A percentile compares a stretch with the other conserved stretches of the same genome.
Evolutionary conservation across 2,329 filamentous ascomycete genomes (phyloP).

Genomic region (Juglanconis oblonga): DNA sequence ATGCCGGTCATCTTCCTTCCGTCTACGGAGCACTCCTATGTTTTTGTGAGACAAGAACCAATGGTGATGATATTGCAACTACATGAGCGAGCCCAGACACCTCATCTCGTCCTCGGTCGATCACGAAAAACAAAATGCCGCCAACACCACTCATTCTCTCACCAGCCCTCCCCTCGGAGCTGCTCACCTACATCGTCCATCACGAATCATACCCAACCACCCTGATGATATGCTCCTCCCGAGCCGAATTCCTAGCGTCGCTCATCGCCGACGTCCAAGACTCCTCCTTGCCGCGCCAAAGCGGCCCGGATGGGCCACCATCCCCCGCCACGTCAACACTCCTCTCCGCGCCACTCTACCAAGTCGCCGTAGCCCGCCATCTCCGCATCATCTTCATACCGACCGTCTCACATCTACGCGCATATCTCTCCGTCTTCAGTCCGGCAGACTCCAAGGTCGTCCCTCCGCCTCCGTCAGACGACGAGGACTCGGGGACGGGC

Average conservation of each 20-base stretch:
- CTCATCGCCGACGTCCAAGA: constrained; percentile 47
- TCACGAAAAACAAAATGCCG: constrained; percentile 1
- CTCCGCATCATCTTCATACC: constrained; percentile 71
- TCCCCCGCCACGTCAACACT: constrained; percentile 30
- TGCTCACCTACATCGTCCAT: constrained; percentile 64
- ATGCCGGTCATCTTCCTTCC: too few species aligned
- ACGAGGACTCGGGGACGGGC: neutral
- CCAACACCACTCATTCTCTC: constrained; percentile 43
- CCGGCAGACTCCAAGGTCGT: constrained; percentile 34
- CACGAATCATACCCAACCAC: constrained; percentile 57
- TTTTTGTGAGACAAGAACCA: neutral
- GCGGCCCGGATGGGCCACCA: neutral
- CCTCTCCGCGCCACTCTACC: constrained; percentile 63
- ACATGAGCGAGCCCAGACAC: neutral
- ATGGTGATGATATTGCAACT: neutral
- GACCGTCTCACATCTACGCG: constrained; percentile 73
- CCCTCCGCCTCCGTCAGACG: constrained; percentile 32
- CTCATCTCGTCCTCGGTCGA: neutral
- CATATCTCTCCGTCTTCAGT: constrained; percentile 63
- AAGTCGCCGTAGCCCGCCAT: constrained; percentile 65
- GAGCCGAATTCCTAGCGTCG: constrained; percentile 60
- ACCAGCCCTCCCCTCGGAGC: constrained; percentile 53
- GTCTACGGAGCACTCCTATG: too few species aligned
- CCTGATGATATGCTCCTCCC: constrained; percentile 68
- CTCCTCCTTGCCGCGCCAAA: neutral